These are phyloP conservation scores for Pulveroboletus ravenelii DNA, from an alignment of 768 basidiomycete species.

Conservation along the genomic window DNA sequence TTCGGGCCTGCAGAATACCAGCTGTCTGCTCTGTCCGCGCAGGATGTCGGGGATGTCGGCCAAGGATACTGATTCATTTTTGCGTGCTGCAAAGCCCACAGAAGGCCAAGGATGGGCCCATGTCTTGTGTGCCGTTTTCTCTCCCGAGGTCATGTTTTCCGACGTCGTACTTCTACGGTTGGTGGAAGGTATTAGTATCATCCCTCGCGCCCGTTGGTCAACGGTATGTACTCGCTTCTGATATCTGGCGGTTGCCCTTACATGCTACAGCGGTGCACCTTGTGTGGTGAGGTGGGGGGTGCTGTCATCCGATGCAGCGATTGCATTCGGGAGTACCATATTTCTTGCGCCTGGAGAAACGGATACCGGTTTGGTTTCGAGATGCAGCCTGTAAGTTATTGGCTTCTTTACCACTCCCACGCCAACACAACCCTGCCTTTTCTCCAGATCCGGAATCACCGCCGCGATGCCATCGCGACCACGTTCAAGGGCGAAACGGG, in stretches of 20 bases:
- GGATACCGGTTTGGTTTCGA: slow-evolving; percentile 91
- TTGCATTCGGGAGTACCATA: slow-evolving; percentile 77
- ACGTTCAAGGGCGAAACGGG: slow-evolving; percentile 78
- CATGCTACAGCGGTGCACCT: slow-evolving; percentile 55
- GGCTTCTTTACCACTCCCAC: background rate
- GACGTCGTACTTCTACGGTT: slow-evolving; percentile 66
- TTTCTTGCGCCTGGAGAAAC: slow-evolving; percentile 84
- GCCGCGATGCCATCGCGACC: slow-evolving; percentile 60
- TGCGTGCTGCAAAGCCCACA: slow-evolving; percentile 82
- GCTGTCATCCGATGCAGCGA: slow-evolving; percentile 82
- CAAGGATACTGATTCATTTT: slow-evolving; percentile 55
- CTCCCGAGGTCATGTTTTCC: slow-evolving; percentile 78
- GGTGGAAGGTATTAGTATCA: slow-evolving; percentile 82
- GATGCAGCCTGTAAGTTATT: slow-evolving; percentile 64
- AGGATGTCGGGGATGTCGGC: slow-evolving; percentile 31
- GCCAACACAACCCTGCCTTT: background rate
- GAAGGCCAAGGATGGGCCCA: slow-evolving; percentile 94
- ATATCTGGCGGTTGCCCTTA: slow-evolving; percentile 7
- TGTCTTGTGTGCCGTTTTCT: slow-evolving; percentile 83
- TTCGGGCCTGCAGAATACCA: slow-evolving; percentile 51
- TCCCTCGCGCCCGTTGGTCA: slow-evolving; percentile 68
- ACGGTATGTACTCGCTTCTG: slow-evolving; percentile 44
- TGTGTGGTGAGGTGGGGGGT: slow-evolving; percentile 71
- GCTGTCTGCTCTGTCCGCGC: slow-evolving; percentile 82
- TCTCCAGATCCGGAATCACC: slow-evolving; percentile 68